Evolutionary conservation across 139 green algal species (phyloP).

Genomic region (Trebouxia sp.): DNA sequence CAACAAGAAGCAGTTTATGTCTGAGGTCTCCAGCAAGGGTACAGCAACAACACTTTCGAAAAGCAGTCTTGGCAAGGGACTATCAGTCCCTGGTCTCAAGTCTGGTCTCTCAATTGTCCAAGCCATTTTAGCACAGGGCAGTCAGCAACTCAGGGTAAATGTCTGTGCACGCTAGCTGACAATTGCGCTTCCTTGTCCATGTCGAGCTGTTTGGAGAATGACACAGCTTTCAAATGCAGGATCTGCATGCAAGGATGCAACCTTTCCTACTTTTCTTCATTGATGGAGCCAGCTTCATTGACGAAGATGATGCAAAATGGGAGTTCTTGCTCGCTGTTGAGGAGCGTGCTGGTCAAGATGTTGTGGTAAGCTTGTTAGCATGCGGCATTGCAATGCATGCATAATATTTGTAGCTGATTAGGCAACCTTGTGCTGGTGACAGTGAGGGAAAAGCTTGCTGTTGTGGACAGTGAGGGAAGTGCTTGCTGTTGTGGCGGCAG

Average conservation of each 20-base stretch:
- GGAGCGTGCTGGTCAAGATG: neutral
- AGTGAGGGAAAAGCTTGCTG: neutral
- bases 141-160: neutral
- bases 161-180: neutral
- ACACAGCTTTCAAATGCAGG: constrained; percentile 41
- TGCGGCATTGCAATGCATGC: neutral
- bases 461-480: neutral
- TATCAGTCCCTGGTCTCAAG: neutral
- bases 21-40: neutral
- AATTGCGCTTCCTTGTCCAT: neutral
- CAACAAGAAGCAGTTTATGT: neutral
- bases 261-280: constrained; percentile 87
- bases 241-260: constrained; percentile 75
- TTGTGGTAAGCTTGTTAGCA: constrained; percentile 21
- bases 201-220: neutral
- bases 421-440: neutral
- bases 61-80: neutral
- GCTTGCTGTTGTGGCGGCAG: neutral
- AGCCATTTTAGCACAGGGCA: neutral
- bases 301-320: constrained; percentile 74
- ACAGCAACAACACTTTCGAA: neutral
- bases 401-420: neutral
- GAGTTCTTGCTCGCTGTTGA: constrained; percentile 67
- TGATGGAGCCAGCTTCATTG: constrained; percentile 78
- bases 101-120: neutral